A percentile compares a stretch with the other conserved stretches of the same genome.
These are phyloP conservation scores for Chrysosporium queenslandicum DNA, from an alignment of 2,329 filamentous ascomycete species.

Conservation along the genomic window DNA sequence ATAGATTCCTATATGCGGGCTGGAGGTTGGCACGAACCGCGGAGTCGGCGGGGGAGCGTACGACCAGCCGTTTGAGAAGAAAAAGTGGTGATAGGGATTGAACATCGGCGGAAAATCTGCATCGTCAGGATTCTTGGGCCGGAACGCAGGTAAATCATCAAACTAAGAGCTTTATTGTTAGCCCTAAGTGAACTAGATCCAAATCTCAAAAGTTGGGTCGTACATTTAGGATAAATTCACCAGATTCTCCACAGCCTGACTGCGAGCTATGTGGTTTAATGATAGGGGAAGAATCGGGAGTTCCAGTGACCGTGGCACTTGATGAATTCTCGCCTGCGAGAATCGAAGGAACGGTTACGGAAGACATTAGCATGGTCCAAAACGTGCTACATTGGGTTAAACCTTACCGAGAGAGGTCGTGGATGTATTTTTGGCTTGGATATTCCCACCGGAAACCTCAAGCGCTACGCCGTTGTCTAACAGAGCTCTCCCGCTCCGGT, in stretches of 20 bases:
- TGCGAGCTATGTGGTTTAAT: neutral
- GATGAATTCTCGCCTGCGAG: too few species aligned
- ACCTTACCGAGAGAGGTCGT: too few species aligned
- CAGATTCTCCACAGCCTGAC: neutral
- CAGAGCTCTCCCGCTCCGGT: too few species aligned
- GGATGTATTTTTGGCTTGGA: too few species aligned
- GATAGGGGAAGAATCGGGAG: neutral
- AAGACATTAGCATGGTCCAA: too few species aligned
- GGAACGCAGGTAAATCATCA: constrained; percentile 22
- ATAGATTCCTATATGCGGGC: constrained; percentile 41
- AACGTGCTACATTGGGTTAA: too few species aligned
- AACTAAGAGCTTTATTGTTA: constrained; percentile 17
- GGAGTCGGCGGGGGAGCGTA: constrained; percentile 39
- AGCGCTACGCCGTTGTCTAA: too few species aligned
- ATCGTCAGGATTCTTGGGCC: constrained; percentile 22
- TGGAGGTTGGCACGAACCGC: constrained; percentile 38
- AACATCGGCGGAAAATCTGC: constrained; percentile 33
- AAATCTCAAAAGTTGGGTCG: neutral
- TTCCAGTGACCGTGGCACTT: too few species aligned
- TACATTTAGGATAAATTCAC: neutral
- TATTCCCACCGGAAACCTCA: too few species aligned
- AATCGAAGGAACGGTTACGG: too few species aligned
- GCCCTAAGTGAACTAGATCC: neutral
- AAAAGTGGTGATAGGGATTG: constrained; percentile 43
- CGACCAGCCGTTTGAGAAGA: constrained; percentile 43